Evolutionary conservation across 108 stramenopile genomes (phyloP).

Genomic region (Asterionellopsis glacialis): DNA sequence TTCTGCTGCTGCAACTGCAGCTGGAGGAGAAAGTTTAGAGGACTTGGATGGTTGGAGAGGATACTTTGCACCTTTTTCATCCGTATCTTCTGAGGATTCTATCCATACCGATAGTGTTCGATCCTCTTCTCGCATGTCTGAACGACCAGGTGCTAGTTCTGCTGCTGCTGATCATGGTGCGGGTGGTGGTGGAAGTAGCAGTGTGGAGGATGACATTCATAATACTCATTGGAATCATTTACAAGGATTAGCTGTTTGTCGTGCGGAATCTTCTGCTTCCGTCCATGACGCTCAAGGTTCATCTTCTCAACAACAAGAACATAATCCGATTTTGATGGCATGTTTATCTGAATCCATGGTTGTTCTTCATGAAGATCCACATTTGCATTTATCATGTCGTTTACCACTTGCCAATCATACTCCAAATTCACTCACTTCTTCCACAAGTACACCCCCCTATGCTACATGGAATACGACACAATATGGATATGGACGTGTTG

Average conservation of each 20-base stretch:
- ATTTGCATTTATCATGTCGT: constrained; percentile 41
- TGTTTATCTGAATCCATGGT: constrained; percentile 28
- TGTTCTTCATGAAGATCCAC: constrained; percentile 45
- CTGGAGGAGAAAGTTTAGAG: constrained; percentile 19
- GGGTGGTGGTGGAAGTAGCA: neutral
- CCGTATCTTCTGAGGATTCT: too few relatives aligned
- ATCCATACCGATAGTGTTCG: too few relatives aligned
- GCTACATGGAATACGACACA: constrained; percentile 33
- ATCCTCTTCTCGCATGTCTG: too few relatives aligned
- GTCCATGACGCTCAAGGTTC: too few relatives aligned
- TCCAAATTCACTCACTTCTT: neutral
- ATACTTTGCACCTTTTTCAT: constrained; percentile 60
- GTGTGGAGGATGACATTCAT: neutral
- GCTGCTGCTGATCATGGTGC: neutral
- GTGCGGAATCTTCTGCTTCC: too few relatives aligned
- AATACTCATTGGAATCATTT: too few relatives aligned
- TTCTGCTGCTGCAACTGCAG: constrained; percentile 1
- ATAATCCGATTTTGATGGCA: constrained; percentile 18
- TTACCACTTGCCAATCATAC: constrained; percentile 6
- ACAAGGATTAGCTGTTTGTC: too few relatives aligned
- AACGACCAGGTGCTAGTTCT: too few relatives aligned
- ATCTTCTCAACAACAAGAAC: neutral
- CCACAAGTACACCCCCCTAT: constrained; percentile 15
- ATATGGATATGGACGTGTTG: constrained; percentile 49
- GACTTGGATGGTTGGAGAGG: constrained; percentile 88